phyloP scores from a whole-genome alignment of 306 rosid species.

The Gleditsia sinensis region DNA sequence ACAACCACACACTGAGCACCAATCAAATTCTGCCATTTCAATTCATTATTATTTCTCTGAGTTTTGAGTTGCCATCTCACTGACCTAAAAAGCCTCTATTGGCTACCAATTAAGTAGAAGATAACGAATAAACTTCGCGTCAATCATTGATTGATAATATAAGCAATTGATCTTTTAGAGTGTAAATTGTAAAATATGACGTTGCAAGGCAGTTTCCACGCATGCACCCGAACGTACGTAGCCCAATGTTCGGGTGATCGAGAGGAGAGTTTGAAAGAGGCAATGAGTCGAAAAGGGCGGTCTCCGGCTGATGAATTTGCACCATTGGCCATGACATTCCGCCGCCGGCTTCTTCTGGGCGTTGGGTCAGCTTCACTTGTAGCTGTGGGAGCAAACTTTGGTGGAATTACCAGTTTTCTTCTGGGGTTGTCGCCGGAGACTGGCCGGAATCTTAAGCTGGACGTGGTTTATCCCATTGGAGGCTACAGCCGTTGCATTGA shows the following conservation, averaged over 20 bases:
- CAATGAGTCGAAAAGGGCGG: conserved; percentile 11
- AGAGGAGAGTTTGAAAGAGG: conserved; percentile 26
- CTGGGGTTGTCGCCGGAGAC: conserved; percentile 69
- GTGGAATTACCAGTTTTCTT: conserved; percentile 74
- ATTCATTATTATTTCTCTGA: background rate
- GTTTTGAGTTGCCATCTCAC: no score
- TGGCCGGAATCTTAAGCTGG: conserved; percentile 67
- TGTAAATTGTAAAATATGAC: conserved; percentile 15
- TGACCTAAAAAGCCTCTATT: no score
- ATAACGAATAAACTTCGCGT: background rate
- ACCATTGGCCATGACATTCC: conserved; percentile 50
- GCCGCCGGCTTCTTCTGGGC: conserved; percentile 67
- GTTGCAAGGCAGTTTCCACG: conserved; percentile 29
- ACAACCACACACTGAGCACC: background rate
- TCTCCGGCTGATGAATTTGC: conserved; percentile 59
- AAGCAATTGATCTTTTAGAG: no score
- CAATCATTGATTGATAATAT: background rate
- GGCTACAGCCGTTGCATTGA: conserved; percentile 86
- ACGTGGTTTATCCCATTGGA: conserved; percentile 69
- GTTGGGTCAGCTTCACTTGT: conserved; percentile 79
- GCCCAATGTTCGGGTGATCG: conserved; percentile 38
- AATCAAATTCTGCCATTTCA: conserved; percentile 5
- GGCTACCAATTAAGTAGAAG: background rate
- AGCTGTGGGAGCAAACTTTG: conserved; percentile 82
- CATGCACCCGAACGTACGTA: conserved; percentile 37